Percentiles rank a stretch among this genome's conserved stretches.
These are phyloP conservation scores for Pichia phayaonensis DNA, from an alignment of 805 yeast species.

Conservation along the genomic window DNA sequence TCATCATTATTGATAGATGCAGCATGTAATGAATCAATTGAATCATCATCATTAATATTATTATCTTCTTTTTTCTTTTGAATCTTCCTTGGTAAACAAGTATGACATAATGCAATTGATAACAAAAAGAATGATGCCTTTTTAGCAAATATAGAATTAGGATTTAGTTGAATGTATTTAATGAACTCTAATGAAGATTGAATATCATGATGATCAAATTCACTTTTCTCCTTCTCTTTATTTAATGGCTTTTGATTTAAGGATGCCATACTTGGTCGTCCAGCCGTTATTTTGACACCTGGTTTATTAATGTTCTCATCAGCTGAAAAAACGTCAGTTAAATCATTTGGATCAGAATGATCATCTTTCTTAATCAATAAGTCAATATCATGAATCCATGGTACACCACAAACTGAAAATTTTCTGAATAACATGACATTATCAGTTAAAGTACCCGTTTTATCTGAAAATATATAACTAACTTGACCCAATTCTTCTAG, in stretches of 20 bases:
- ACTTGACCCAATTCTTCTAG: slow-evolving; percentile 97
- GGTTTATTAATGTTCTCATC: slow-evolving; percentile 10
- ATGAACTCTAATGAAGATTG: slow-evolving; percentile 62
- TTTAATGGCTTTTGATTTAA: slow-evolving; percentile 13
- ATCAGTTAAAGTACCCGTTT: slow-evolving; percentile 95
- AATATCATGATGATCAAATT: slow-evolving; percentile 31
- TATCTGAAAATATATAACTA: slow-evolving; percentile 88
- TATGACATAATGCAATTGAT: slow-evolving; percentile 79
- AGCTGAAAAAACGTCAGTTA: slow-evolving; percentile 6
- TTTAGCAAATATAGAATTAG: slow-evolving; percentile 60
- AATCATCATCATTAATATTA: not conserved
- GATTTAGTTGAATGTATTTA: slow-evolving; percentile 61
- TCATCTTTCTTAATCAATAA: slow-evolving; percentile 25
- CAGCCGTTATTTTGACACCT: slow-evolving; percentile 28
- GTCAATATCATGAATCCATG: slow-evolving; percentile 81
- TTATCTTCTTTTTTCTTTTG: slow-evolving; percentile 13
- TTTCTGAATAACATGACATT: slow-evolving; percentile 89
- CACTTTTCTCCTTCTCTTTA: not conserved
- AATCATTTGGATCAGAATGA: slow-evolving; percentile 9
- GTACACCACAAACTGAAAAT: slow-evolving; percentile 76
- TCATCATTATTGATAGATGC: not conserved
- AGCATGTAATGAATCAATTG: slow-evolving; percentile 19
- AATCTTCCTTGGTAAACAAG: slow-evolving; percentile 64
- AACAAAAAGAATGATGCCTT: slow-evolving; percentile 74
- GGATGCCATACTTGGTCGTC: slow-evolving; percentile 55